These are phyloP conservation scores for Neostapfia colusana DNA, from an alignment of 176 grass and related monocot species.

Conservation along the genomic window DNA sequence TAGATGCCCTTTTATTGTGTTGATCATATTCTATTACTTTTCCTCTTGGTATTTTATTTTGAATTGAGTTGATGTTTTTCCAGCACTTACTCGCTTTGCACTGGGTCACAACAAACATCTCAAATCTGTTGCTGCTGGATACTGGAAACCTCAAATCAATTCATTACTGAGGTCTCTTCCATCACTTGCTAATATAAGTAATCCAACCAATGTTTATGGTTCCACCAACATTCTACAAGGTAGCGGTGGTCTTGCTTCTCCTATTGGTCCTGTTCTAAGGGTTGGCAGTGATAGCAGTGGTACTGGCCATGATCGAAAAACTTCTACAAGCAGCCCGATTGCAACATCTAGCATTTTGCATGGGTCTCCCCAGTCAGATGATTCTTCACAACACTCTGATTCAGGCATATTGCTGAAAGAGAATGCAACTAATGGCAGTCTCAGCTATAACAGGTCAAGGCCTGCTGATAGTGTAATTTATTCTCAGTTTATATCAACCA, in stretches of 20 bases:
- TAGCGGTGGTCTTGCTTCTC: conserved; percentile 50
- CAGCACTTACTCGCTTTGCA: conserved; percentile 91
- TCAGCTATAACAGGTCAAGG: conserved; percentile 55
- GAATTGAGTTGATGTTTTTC: conserved; percentile 43
- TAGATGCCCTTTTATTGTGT: conserved; percentile 17
- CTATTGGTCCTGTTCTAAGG: conserved; percentile 79
- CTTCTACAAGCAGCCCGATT: conserved; percentile 67
- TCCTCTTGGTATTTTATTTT: conserved; percentile 29
- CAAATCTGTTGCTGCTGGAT: conserved; percentile 84
- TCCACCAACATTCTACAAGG: conserved; percentile 53
- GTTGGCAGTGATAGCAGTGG: conserved; percentile 73
- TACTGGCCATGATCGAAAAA: conserved; percentile 62
- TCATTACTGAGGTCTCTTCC: conserved; percentile 72
- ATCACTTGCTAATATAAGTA: conserved; percentile 79
- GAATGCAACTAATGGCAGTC: conserved; percentile 71
- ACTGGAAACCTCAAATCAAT: conserved; percentile 82
- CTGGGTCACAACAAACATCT: conserved; percentile 83
- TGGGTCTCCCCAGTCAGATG: conserved; percentile 89
- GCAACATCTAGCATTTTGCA: conserved; percentile 67
- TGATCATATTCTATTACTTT: conserved; percentile 8
- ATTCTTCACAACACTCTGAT: conserved; percentile 94
- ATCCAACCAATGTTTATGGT: conserved; percentile 49
- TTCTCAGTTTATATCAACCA: conserved; percentile 76
- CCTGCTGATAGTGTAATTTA: conserved; percentile 63
- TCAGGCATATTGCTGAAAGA: conserved; percentile 76